A percentile compares a stretch with the other conserved stretches of the same genome.
Evolutionary conservation across 257 asterid genomes (phyloP).

Genomic region (Cordia subcordata): DNA sequence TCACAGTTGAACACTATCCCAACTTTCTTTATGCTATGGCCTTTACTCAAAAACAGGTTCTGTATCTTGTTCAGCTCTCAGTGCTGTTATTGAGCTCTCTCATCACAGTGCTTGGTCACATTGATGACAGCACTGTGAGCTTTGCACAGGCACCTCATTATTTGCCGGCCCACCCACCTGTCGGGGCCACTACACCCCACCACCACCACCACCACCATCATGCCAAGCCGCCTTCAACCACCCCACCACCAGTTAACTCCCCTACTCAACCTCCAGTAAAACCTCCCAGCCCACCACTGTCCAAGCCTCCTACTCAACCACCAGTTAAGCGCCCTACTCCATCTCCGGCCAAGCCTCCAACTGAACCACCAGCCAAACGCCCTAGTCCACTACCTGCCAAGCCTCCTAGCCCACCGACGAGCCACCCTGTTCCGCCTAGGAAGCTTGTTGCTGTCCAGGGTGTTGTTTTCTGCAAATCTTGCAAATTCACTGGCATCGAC

Average conservation of each 20-base stretch:
- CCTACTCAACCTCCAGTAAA: neutral
- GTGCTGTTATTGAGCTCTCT: neutral
- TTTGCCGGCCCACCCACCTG: neutral
- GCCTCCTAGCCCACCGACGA: conserved; percentile 11
- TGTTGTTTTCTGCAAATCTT: conserved; percentile 61
- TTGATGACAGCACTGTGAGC: neutral
- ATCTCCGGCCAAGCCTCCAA: conserved; percentile 7
- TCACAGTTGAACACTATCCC: neutral
- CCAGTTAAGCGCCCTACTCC: neutral
- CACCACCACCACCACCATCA: neutral
- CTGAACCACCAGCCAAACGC: conserved; percentile 20
- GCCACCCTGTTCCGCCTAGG: conserved; percentile 13
- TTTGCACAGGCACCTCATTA: conserved; percentile 1
- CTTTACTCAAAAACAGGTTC: neutral
- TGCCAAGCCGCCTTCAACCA: neutral
- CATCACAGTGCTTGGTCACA: neutral
- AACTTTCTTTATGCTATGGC: neutral
- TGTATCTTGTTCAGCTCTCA: neutral
- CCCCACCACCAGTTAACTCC: neutral
- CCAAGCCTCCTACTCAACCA: neutral
- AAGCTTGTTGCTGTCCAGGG: conserved; percentile 48
- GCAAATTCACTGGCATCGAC: conserved; percentile 49
- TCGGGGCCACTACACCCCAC: neutral
- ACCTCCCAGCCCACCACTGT: neutral
- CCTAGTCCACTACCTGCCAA: conserved; percentile 8